phyloP scores from a whole-genome alignment of 306 rosid species.

The Prosopis cineraria region DNA sequence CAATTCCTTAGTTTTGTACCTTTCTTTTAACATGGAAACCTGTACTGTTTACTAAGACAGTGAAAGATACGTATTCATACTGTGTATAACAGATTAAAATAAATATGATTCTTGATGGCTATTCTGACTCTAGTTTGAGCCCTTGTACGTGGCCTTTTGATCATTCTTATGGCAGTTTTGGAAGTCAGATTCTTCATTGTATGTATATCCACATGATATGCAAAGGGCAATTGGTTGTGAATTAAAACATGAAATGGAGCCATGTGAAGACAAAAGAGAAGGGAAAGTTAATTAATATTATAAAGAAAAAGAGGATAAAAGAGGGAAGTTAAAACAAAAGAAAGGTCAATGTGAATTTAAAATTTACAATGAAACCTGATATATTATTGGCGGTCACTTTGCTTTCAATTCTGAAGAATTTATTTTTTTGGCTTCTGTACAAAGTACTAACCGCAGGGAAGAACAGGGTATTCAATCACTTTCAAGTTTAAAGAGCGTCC shows the following conservation, averaged over 20 bases:
- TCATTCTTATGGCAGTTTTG: conserved; percentile 27
- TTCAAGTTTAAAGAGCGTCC: conserved; percentile 30
- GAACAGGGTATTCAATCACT: conserved; percentile 31
- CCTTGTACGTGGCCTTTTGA: conserved; percentile 13
- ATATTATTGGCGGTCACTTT: not conserved
- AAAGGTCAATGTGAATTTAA: conserved; percentile 25
- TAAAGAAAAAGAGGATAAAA: not conserved
- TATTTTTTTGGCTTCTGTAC: not conserved
- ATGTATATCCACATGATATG: too few relatives aligned
- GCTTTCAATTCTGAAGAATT: not conserved
- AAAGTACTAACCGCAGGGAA: conserved; percentile 2
- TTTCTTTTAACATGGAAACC: conserved; percentile 11
- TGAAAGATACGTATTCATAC: not conserved
- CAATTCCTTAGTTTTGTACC: not conserved
- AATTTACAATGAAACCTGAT: not conserved
- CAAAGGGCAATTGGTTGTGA: too few relatives aligned
- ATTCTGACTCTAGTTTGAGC: conserved; percentile 25
- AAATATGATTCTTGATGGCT: conserved; percentile 27
- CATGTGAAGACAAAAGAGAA: conserved; percentile 9
- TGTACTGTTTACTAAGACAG: conserved; percentile 28
- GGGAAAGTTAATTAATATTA: not conserved
- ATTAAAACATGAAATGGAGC: conserved; percentile 17
- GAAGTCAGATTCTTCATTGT: not conserved
- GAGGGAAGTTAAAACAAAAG: conserved; percentile 15
- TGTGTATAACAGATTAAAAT: not conserved